These are phyloP conservation scores for Lophium mytilinum DNA, from an alignment of 495 filamentous ascomycete species.

Conservation along the genomic window DNA sequence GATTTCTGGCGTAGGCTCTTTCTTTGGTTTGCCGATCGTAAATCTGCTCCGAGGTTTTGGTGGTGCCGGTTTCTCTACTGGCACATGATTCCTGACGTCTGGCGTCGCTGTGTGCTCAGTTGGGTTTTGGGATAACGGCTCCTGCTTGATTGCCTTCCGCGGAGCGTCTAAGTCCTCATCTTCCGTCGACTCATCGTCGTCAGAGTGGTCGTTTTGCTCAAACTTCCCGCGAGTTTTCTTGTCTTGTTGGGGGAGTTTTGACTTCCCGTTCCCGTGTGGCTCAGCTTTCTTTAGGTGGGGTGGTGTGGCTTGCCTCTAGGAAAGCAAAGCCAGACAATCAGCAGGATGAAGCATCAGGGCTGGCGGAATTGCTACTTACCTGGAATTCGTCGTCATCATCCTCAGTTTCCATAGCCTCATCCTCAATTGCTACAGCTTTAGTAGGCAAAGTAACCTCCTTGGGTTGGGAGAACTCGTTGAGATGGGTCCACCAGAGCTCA, in stretches of 20 bases:
- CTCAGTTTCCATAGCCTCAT: background rate
- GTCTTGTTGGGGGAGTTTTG: background rate
- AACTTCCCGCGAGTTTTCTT: background rate
- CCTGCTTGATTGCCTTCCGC: background rate
- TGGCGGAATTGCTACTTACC: background rate
- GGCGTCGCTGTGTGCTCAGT: background rate
- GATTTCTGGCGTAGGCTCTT: too few relatives aligned
- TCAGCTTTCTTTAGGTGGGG: background rate
- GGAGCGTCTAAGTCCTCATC: conserved; percentile 23
- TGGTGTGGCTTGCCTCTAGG: background rate
- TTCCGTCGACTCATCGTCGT: conserved; percentile 15
- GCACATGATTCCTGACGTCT: background rate
- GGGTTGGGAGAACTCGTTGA: background rate
- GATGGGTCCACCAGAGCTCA: conserved; percentile 4
- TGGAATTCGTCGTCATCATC: background rate
- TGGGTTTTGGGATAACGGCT: background rate
- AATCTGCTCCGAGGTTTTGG: background rate
- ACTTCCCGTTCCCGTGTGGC: too few relatives aligned
- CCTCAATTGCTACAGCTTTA: background rate
- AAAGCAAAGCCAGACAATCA: background rate
- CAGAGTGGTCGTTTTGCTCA: background rate
- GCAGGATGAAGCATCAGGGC: too few relatives aligned
- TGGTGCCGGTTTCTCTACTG: background rate
- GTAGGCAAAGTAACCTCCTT: background rate
- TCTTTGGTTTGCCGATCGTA: too few relatives aligned